phyloP scores from a whole-genome alignment of 345 rosid genomes.

The Pseudoturritis turrita region DNA sequence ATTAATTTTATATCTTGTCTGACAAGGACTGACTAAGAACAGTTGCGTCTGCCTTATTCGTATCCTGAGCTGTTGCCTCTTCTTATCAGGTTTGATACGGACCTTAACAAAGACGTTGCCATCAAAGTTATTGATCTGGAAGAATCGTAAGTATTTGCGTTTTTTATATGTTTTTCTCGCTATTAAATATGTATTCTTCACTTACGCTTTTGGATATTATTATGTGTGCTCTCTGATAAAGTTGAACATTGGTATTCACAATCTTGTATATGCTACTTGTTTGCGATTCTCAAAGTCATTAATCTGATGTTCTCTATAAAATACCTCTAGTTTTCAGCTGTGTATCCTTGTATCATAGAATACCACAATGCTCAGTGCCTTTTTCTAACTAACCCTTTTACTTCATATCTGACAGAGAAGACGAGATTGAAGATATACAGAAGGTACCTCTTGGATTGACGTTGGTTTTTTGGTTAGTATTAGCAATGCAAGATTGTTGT shows the following conservation, averaged over 20 bases:
- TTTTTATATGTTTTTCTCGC: background rate
- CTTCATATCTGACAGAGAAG: constrained; percentile 64
- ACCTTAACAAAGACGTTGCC: constrained; percentile 93
- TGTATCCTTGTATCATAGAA: constrained; percentile 1
- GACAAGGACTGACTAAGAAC: background rate
- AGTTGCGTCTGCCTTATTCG: background rate
- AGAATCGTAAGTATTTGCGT: constrained; percentile 76
- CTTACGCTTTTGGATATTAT: background rate
- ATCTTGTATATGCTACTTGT: background rate
- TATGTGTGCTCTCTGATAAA: background rate
- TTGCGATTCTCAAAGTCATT: background rate
- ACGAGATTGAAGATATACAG: constrained; percentile 98
- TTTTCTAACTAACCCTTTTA: constrained; percentile 21
- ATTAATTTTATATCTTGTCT: background rate
- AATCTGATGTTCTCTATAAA: background rate
- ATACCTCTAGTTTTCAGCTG: background rate
- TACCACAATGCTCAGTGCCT: constrained; percentile 5
- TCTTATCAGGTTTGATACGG: constrained; percentile 86
- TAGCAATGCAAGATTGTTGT: constrained; percentile 7
- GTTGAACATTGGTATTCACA: background rate
- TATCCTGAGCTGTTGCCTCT: constrained; percentile 26
- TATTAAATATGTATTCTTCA: background rate
- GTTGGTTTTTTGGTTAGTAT: background rate
- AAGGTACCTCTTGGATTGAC: constrained; percentile 52
- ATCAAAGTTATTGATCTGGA: constrained; percentile 98